Conservation (phyloP, 192 early-diverging fungal species). For the Umbelopsis sp. region DNA sequence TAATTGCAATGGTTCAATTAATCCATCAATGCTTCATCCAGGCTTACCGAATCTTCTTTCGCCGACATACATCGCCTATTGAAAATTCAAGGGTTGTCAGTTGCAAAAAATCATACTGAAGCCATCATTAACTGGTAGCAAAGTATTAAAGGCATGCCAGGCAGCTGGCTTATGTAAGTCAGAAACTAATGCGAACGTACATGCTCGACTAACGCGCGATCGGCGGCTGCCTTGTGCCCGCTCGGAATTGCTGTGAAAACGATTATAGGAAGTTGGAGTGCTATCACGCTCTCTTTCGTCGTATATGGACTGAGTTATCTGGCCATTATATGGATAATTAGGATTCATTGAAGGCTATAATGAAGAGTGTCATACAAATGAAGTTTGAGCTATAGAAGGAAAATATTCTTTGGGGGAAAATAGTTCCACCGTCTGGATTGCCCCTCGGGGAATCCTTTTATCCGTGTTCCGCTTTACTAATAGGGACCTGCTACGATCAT, state of each 20-base stretch:
- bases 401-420: slow-evolving; percentile 11
- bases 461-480: background rate
- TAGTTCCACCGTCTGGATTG: background rate
- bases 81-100: background rate
- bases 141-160: too few relatives aligned
- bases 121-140: too few relatives aligned
- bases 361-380: background rate
- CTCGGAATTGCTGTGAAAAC: background rate
- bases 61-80: slow-evolving; percentile 39
- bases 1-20: too few relatives aligned
- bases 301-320: slow-evolving; percentile 2
- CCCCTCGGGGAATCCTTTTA: background rate
- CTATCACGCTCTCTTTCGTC: background rate
- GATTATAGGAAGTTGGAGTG: background rate
- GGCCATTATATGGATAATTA: slow-evolving; percentile 1
- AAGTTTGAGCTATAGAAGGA: background rate
- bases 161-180: too few relatives aligned
- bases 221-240: background rate
- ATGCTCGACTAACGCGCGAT: slow-evolving; percentile 19
- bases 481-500: background rate
- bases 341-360: slow-evolving; percentile 10
- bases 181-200: background rate
- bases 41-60: slow-evolving; percentile 39
- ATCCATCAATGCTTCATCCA: background rate
- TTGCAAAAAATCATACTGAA: too few relatives aligned